Evolutionary conservation across 1,284 basidiomycete genomes (phyloP).

Genomic region (Irpex sp.): DNA sequence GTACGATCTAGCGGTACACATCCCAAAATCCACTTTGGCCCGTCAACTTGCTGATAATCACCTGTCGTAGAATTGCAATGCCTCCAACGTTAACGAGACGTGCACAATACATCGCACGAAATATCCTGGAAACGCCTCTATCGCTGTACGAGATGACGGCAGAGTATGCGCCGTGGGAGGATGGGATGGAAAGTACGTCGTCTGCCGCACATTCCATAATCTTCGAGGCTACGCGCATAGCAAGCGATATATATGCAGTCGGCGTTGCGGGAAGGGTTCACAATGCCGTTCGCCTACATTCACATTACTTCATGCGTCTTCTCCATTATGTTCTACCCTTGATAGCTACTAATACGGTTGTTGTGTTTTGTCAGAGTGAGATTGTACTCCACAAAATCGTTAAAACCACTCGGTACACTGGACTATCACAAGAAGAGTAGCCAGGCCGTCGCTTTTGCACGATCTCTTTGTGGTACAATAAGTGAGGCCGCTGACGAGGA

Average conservation of each 20-base stretch:
- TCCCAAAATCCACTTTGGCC: neutral
- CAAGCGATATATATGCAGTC: neutral
- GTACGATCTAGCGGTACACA: constrained; percentile 55
- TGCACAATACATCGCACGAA: constrained; percentile 56
- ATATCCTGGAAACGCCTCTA: constrained; percentile 71
- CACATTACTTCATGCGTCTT: neutral
- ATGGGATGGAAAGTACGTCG: constrained; percentile 82
- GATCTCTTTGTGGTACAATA: too few species aligned
- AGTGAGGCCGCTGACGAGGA: too few species aligned
- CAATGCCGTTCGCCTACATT: neutral
- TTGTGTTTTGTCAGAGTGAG: constrained; percentile 51
- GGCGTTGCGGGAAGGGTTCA: neutral
- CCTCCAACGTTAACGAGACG: constrained; percentile 12
- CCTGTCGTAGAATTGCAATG: neutral
- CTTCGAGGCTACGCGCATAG: neutral
- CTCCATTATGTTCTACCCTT: neutral
- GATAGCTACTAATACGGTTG: neutral
- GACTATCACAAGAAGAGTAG: constrained; percentile 75
- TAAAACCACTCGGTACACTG: constrained; percentile 79
- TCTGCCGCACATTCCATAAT: neutral
- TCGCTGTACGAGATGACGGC: constrained; percentile 74
- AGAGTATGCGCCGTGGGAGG: constrained; percentile 79
- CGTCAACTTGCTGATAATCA: neutral
- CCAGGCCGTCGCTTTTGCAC: constrained; percentile 69
- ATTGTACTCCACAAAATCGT: constrained; percentile 70